Evolutionary conservation across 257 asterid genomes (phyloP), one percentile per base, ranked within the genome.

Genomic region (Gentiana dahurica): DNA sequence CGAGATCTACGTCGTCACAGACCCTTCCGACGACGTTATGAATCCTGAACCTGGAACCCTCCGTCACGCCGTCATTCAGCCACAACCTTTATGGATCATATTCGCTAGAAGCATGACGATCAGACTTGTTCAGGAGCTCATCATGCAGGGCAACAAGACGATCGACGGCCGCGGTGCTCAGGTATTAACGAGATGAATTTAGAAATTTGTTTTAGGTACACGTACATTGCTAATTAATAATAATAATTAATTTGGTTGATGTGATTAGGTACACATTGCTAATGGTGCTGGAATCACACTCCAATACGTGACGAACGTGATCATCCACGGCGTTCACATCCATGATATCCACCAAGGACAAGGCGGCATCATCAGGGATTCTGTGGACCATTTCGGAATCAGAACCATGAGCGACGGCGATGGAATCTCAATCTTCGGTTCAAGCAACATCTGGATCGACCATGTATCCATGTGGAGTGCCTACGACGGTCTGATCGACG

Each of bases 21-120:
- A 86, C 53, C n/a, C 72, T 8, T 77, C 94, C 0, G 97, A 86
- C 61, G 41, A 49, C 35, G 7, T 75, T 53, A 4, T 69, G 47
- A 50, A 75, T 56, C 97, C 97, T 0, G 87, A 82, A 9, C 76
- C 78, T 0, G 97, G 97, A 36, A 90, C 97, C 50, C 94, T 90
- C 13, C 85, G 96, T 0, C 82, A 87, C 51, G 97, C 85, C 0
- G 97, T 86, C 34, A 84, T 82, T 63, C 97, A 86, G 10, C 71
- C 65, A 59, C 79, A 67, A 51, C 94, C 96, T 1, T 35, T 86
- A 36, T 90, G 97, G 97, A 86, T 90, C 75, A 73, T 73, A 51
- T 90, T 90, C 73, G 59, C 59, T 2, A 51, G 66, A 0, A 48
- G 54, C 67, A 90, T 90, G 96, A 32, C 37, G 37, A 90, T 90